A percentile compares a stretch with the other conserved stretches of the same genome.
Conservation (phyloP, 108 stramenopile species). For the Cyclotella atomus region DNA sequence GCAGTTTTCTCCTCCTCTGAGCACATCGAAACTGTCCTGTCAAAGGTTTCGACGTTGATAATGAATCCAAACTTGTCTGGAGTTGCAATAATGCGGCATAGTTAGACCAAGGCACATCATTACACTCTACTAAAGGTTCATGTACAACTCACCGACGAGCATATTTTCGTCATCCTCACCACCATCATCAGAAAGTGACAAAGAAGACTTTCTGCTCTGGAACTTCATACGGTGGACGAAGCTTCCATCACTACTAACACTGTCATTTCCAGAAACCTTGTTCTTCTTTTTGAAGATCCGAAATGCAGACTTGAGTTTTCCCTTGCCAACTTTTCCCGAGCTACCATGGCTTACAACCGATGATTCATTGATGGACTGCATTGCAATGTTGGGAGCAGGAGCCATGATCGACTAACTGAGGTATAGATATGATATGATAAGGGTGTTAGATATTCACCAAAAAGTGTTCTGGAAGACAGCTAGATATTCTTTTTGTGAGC, state of each 20-base stretch:
- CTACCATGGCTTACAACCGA: not conserved
- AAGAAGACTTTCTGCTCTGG: not conserved
- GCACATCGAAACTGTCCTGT: not conserved
- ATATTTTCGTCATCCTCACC: not conserved
- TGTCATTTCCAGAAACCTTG: no score
- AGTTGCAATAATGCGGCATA: no score
- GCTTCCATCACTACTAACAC: not conserved
- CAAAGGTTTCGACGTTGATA: not conserved
- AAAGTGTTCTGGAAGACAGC: no score
- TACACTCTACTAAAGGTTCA: no score
- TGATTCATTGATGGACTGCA: constrained; percentile 3
- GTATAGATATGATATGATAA: no score
- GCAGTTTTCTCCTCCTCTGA: not conserved
- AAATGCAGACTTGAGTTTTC: not conserved
- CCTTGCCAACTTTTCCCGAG: no score
- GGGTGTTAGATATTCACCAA: no score
- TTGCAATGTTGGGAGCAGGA: not conserved
- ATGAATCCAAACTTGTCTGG: constrained; percentile 4
- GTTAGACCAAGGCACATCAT: no score
- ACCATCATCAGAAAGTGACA: not conserved
- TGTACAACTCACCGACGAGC: not conserved
- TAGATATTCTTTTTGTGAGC: not conserved
- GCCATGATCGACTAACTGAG: no score
- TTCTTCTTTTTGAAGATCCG: not conserved
- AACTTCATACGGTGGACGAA: not conserved